These are phyloP conservation scores for Colletotrichum endophyticum DNA, from an alignment of 2,329 filamentous ascomycete genomes.

Conservation along the genomic window DNA sequence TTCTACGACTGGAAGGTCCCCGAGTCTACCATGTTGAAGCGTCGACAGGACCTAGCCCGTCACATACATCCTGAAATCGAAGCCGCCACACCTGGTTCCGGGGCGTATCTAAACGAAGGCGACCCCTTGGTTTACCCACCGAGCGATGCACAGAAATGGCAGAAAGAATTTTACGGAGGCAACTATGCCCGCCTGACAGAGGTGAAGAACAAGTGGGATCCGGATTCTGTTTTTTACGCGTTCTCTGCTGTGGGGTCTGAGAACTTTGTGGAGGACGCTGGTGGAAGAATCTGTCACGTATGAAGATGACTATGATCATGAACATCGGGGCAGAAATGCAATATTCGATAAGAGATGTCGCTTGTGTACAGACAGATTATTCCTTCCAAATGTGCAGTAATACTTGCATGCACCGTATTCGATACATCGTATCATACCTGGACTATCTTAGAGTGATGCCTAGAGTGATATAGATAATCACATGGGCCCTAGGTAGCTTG, in stretches of 20 bases:
- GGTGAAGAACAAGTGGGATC: slow-evolving; percentile 34
- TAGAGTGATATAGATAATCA: too few species aligned
- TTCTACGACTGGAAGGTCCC: background rate
- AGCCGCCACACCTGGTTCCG: slow-evolving; percentile 42
- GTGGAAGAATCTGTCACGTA: background rate
- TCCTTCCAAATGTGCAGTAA: too few species aligned
- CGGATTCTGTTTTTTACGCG: slow-evolving; percentile 48
- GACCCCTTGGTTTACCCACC: slow-evolving; percentile 43
- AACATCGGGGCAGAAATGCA: too few species aligned
- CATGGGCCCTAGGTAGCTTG: too few species aligned
- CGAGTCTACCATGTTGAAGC: background rate
- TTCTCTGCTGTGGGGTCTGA: slow-evolving; percentile 55
- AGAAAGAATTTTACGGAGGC: slow-evolving; percentile 30
- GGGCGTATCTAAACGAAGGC: slow-evolving; percentile 56
- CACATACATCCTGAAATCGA: slow-evolving; percentile 28
- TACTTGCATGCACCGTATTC: too few species aligned
- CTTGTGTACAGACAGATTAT: too few species aligned
- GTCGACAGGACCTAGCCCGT: background rate
- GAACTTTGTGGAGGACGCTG: slow-evolving; percentile 35
- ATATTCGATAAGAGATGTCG: too few species aligned
- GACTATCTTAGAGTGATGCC: too few species aligned
- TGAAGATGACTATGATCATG: background rate
- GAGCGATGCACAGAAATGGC: slow-evolving; percentile 28
- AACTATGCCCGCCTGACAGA: slow-evolving; percentile 27
- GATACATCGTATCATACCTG: too few species aligned